phyloP scores from a whole-genome alignment of 768 basidiomycete genomes.

The Collybia sp. region DNA sequence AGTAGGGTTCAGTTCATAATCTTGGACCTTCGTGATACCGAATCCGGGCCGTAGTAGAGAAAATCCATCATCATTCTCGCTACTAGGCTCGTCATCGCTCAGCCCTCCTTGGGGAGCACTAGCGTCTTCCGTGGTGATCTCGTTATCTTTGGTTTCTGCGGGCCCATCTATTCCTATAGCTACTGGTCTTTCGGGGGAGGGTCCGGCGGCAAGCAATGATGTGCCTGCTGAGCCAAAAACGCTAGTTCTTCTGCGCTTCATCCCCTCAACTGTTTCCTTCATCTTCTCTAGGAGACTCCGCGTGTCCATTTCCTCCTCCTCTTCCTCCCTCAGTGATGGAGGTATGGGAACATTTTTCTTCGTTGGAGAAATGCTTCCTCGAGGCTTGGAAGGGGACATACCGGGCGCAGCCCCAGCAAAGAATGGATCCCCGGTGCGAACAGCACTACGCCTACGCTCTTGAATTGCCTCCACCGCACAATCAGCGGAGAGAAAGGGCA shows the following conservation, averaged over 20 bases:
- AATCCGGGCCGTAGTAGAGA: conserved; percentile 13
- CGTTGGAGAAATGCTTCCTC: conserved; percentile 2
- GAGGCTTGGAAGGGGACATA: conserved; percentile 29
- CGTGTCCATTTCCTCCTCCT: conserved; percentile 34
- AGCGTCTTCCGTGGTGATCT: neutral
- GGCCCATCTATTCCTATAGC: neutral
- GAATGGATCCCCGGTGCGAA: conserved; percentile 43
- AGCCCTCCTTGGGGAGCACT: neutral
- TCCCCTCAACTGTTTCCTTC: conserved; percentile 43
- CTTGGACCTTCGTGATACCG: neutral
- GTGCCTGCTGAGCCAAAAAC: conserved; percentile 12
- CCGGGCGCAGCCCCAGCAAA: conserved; percentile 53
- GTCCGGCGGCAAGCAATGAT: neutral
- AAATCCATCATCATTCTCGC: conserved; percentile 6
- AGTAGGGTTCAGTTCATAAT: conserved; percentile 6
- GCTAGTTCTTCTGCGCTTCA: conserved; percentile 40
- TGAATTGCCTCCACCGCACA: conserved; percentile 45
- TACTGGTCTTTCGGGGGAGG: neutral
- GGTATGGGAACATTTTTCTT: conserved; percentile 2
- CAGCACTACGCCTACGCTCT: conserved; percentile 56
- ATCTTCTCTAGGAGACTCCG: conserved; percentile 39
- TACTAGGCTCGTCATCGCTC: neutral
- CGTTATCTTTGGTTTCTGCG: neutral
- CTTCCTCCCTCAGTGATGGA: conserved; percentile 16
- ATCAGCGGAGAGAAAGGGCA: neutral